Evolutionary conservation across 2,329 filamentous ascomycete species (phyloP), one percentile per base, ranked within the genome.

Genomic region (Colletotrichum sp.): DNA sequence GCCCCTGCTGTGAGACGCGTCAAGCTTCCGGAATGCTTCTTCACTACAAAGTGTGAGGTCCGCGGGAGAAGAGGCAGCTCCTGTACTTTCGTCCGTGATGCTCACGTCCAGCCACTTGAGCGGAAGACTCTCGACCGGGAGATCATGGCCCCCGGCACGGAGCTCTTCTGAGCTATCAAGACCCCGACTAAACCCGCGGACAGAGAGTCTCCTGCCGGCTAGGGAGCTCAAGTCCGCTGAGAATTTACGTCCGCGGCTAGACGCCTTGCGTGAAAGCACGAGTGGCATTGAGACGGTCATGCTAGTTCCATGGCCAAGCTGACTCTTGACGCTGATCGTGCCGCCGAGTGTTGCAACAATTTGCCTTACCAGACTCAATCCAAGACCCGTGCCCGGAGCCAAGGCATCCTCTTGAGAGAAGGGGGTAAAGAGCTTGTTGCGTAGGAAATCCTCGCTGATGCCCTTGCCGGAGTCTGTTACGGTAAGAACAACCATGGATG

Each of bases 391-490:
- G 1, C 92, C 92, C 1, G 88, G 88, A 0, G 89, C 86, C 15
- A 93, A 82, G 1, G 86, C 83, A 65, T 93, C 88, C 78, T 94
- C 92, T 78, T 94, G 92, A 0, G 87, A 83, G 75, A 93, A 93
- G 0, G 91, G 90, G 0, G 88, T 90, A 79, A 92, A 94, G 0
- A 93, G 82, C 64, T 88, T 88, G 13, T 89, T 89, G 55, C 88
- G 86, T 34, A 93, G 83, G 78, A 91, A 94, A 13, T 92, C 89
- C 26, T 89, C 86, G 1, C 88, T 89, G 71, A 94, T 94, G 8
- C 92, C 92, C 71, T 88, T 88, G 3, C 92, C 92, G 3, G 92
- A 92, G 79, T 94, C 92, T 0, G 87, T 86, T 15, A 94, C 88
- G 0, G 86, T 89, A 32, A 91, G 78, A 1, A 83, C 66, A 15